Evolutionary conservation across 202 grass and related monocot genomes (phyloP).

Genomic region (Hordeum pubiflorum): DNA sequence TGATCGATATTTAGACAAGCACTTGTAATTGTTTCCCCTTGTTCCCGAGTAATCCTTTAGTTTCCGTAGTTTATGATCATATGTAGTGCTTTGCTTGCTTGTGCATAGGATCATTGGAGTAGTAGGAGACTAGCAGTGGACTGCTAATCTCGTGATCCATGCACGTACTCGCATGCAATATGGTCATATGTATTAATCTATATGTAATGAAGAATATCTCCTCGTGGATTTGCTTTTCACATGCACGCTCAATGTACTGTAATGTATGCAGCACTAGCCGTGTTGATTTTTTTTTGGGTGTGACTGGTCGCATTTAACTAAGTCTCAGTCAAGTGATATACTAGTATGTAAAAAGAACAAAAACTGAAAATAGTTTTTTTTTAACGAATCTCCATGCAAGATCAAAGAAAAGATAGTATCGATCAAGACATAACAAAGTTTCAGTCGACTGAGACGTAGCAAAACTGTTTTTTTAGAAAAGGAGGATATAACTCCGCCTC

Average conservation of each 20-base stretch:
- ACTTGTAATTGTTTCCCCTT: constrained; percentile 8
- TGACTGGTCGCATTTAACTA: too few relatives aligned
- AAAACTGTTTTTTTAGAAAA: too few relatives aligned
- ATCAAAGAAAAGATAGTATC: too few relatives aligned
- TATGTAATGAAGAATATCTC: background rate
- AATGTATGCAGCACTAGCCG: too few relatives aligned
- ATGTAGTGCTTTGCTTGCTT: background rate
- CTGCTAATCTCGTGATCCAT: constrained; percentile 15
- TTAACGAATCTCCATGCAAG: too few relatives aligned
- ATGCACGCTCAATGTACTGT: background rate
- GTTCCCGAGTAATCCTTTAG: background rate
- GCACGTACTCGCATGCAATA: constrained; percentile 2
- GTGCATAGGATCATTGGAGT: constrained; percentile 15
- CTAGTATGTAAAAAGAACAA: too few relatives aligned
- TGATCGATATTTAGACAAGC: constrained; percentile 34
- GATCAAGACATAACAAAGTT: too few relatives aligned
- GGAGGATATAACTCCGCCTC: too few relatives aligned
- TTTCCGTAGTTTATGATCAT: background rate
- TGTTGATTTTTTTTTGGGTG: too few relatives aligned
- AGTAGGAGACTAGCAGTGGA: background rate
- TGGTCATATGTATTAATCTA: background rate
- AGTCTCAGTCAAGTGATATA: too few relatives aligned
- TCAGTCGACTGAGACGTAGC: too few relatives aligned
- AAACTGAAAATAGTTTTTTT: too few relatives aligned
- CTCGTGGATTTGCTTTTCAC: background rate